Base-by-base conservation (phyloP, 495 filamentous ascomycete genomes). In the Penicillium bovifimosum region DNA sequence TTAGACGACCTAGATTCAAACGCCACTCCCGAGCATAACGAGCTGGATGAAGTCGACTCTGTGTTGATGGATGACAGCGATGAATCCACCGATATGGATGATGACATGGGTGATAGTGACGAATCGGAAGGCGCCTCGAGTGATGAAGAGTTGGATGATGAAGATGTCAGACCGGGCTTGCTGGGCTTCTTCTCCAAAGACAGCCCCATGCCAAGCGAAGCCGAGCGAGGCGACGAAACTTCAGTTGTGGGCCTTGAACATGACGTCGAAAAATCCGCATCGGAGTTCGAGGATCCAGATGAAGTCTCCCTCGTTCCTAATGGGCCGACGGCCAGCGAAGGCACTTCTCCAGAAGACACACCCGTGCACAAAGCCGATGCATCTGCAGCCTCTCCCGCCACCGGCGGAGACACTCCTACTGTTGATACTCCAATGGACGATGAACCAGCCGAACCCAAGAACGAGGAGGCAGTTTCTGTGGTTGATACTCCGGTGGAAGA, bases 1-100 rank as follows among this genome's bases (percentile, higher is more conserved):
- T 36, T 54, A 14, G 64, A 64, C 36, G 66, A 62, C 42, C 59
- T 54, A 5, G 68, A 68, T 31, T 65, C 63, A 2, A 38, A 58
- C 5, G 46, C 56, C 0, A 53, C 53, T 16, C 57, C 62, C n/a
- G 60, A 50, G 10, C 56, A 66, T 29, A 43, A 62, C n/a, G 64
- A 80, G 49, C 52, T 81, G 5, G 88, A 89, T 20, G 84, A 91
- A 50, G 80, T 86, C 41, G 85, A 86, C 60, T 75, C 79, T 18
- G 73, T 79, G 26, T 69, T 90, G 34, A 70, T 85, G 60, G 86
- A 88, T 52, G 86, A 87, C 50, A 87, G 81, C 35, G 89, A 93
- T 58, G 86, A 87, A 54, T 93, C 88, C 9, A 84, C 87, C 6
- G 88, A 92, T 53, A 96, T 96, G 91, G 85, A 91, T 58, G 86